Base-by-base conservation (phyloP, 2,329 filamentous ascomycete genomes). In the Sporothrix euskadiensis region DNA sequence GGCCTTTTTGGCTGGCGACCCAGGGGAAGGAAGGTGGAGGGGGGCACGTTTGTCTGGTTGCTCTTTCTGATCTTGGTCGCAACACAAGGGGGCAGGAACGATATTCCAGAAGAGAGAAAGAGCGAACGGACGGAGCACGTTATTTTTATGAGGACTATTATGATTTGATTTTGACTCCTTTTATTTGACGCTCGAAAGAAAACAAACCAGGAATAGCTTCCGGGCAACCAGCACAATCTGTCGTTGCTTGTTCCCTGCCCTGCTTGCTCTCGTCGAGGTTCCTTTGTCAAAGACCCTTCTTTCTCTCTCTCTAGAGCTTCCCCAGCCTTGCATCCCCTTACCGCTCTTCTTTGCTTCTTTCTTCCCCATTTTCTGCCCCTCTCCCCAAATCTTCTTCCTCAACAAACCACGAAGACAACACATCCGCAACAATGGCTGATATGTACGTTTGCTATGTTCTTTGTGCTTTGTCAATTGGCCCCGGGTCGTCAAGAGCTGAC, bases 351-450 rank as follows among this genome's bases (percentile, higher is more conserved):
- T 30, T 30, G 19, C 26, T 54, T 69, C 7, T 30, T 49, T 44
- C 14, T 49, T 32, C 22, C 41, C 44, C 44, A 68, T 39, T 49
- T 49, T n/a, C 66, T 69, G 12, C 61, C 65, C 22, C 49, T 71
- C 61, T 57, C 35, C 26, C 14, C 52, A 30, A 22, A 44, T 14
- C 35, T 59, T 68, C 47, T 26, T 16, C 41, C 39, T 52, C 22
- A 26, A 63, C 56, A 32, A 32, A 44, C 44, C 30, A 26, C 41
- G 10, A 52, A 44, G 32, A 26, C 57, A 30, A 8, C 49, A 56
- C 39, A 54, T 54, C 32, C 30, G 22, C 71, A 66, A 69, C 54
- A 69, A 74, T 74, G 73, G 73, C 73, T 69, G 72, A 73, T 26
- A 69, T 73, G 72, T 73, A 66, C 35, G 72, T 69, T 44, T 14